phyloP scores from a whole-genome alignment of 2,329 filamentous ascomycete genomes.

The Venturia asperata region DNA sequence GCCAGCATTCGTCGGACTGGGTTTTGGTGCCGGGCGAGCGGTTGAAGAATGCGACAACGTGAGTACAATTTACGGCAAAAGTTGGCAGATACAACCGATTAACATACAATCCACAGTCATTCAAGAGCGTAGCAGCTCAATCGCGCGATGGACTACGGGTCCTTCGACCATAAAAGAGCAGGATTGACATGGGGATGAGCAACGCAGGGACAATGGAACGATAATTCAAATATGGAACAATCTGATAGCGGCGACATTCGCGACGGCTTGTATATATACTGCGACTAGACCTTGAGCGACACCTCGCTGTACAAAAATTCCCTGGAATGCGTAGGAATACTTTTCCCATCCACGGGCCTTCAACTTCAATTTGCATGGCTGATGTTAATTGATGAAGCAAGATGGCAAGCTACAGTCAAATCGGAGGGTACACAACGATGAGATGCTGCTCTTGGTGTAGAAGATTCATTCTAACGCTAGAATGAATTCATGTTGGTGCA shows the following conservation, averaged over 20 bases:
- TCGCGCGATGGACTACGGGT: conserved; percentile 44
- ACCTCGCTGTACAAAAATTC: neutral
- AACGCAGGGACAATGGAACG: neutral
- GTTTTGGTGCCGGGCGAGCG: conserved; percentile 90
- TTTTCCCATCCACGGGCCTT: neutral
- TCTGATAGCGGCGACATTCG: neutral
- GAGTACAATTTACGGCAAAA: conserved; percentile 25
- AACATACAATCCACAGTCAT: conserved; percentile 34
- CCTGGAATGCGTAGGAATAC: neutral
- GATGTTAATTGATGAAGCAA: neutral
- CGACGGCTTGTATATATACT: conserved; percentile 3
- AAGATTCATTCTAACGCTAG: no score
- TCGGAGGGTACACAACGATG: neutral
- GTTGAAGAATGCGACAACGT: conserved; percentile 95
- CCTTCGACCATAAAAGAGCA: conserved; percentile 35
- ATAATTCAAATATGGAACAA: neutral
- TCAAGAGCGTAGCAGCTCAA: conserved; percentile 44
- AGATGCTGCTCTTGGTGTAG: neutral
- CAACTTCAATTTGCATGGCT: neutral
- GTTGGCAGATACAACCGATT: neutral
- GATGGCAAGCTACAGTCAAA: neutral
- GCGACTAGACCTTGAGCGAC: conserved; percentile 8
- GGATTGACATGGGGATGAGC: neutral
- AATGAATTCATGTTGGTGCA: no score
- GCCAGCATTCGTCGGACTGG: conserved; percentile 90